These are phyloP conservation scores for Penicillium sp. DNA, from an alignment of 2,329 filamentous ascomycete species.

Conservation along the genomic window DNA sequence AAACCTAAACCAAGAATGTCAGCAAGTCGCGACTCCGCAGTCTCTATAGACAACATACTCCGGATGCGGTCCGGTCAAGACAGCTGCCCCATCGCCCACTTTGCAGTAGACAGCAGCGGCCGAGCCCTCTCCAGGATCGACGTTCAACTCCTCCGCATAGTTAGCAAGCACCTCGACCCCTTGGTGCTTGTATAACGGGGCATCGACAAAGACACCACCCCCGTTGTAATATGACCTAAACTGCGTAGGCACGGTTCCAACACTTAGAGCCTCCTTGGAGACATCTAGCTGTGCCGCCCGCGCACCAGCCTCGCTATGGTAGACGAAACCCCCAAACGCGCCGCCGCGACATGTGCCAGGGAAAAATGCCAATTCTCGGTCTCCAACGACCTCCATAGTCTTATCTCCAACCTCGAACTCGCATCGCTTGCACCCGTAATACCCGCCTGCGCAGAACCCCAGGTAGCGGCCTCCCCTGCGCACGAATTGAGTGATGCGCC, in stretches of 20 bases:
- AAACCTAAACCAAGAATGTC: slow-evolving; percentile 60
- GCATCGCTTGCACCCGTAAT: slow-evolving; percentile 77
- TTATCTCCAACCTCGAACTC: slow-evolving; percentile 89
- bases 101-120: slow-evolving; percentile 82
- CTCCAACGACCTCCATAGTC: slow-evolving; percentile 78
- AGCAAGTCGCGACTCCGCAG: slow-evolving; percentile 11
- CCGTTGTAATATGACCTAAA: slow-evolving; percentile 90
- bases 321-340: slow-evolving; percentile 86
- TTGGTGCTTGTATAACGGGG: slow-evolving; percentile 57
- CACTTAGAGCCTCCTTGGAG: slow-evolving; percentile 56
- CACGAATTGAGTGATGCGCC: slow-evolving; percentile 79
- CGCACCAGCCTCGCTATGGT: slow-evolving; percentile 82
- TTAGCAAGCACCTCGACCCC: slow-evolving; percentile 79
- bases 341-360: slow-evolving; percentile 81
- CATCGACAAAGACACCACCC: slow-evolving; percentile 87
- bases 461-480: slow-evolving; percentile 81
- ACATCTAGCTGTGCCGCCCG: slow-evolving; percentile 67
- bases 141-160: slow-evolving; percentile 70
- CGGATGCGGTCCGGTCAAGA: slow-evolving; percentile 86
- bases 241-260: slow-evolving; percentile 54
- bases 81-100: slow-evolving; percentile 72
- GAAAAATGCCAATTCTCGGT: slow-evolving; percentile 82
- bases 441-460: slow-evolving; percentile 90
- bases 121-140: slow-evolving; percentile 68
- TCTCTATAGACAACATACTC: slow-evolving; percentile 59